Evolutionary conservation across 2,329 filamentous ascomycete genomes (phyloP), one percentile per base, ranked within the genome.

Genomic region (Trichoderma atroviride): DNA sequence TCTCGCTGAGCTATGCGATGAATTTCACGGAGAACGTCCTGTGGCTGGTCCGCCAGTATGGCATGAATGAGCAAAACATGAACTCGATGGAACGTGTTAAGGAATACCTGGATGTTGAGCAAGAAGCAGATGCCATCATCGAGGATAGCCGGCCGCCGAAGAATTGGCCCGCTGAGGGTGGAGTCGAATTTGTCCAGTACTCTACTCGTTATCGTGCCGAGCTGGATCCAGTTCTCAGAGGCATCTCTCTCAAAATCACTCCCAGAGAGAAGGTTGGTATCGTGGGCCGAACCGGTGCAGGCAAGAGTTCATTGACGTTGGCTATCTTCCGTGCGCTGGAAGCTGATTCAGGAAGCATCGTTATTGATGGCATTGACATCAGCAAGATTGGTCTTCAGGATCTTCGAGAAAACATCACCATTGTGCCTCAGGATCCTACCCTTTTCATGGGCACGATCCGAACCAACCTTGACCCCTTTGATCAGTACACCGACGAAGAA

Each of bases 21-120:
- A 95, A 93, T 1, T 99, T 99, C 76, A 97, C 94, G 0, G 96
- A 99, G 79, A 98, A 97, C 73, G 92, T 99, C 7, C 83, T 99
- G 22, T 99, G 96, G 96, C 89, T 98, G 68, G 94, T 99, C 35
- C 91, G 96, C 58, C 86, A 97, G 16, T 99, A 99, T 79, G 91
- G 94, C 0, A 89, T 92, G 77, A 97, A 98, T 76, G 96, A 99
- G 81, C 96, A 99, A 81, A 98, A 97, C 81, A 98, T 99, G 96
- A 99, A 99, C 81, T 95, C 95, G 3, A 94, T 98, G 60, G 96
- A 99, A 81, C 92, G 96, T 76, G 91, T 99, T 77, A 96, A 97
- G 83, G 96, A 99, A 78, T 99, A 98, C 77, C 87, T 98, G 43
- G 93, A 98, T 56, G 92, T 99, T 0, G 95, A 98, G 75, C 95